phyloP scores from a whole-genome alignment of 495 filamentous ascomycete species.

The Mycothermus thermophilus region DNA sequence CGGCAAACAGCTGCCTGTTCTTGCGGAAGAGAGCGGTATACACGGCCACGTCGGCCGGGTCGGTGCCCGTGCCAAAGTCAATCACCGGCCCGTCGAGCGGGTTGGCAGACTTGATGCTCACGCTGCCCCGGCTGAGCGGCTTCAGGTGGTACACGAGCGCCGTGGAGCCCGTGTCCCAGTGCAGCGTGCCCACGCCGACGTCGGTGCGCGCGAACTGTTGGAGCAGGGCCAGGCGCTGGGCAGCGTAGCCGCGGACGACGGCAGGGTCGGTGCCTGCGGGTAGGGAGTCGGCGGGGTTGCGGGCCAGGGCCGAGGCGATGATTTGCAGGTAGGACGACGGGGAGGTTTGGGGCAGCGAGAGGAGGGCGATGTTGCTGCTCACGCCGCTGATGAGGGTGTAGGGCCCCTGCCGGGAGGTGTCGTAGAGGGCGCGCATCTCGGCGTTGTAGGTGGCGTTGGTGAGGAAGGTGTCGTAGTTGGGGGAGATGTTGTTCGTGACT shows the following conservation, averaged over 20 bases:
- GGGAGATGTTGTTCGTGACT: conserved; percentile 16
- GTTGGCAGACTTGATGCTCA: conserved; percentile 25
- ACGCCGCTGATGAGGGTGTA: conserved; percentile 20
- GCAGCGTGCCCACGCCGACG: conserved; percentile 14
- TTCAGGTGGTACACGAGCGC: conserved; percentile 24
- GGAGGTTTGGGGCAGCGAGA: conserved; percentile 23
- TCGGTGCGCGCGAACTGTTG: conserved; percentile 12
- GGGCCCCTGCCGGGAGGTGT: conserved; percentile 18
- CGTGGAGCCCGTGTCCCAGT: conserved; percentile 23
- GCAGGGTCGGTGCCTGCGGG: conserved; percentile 20
- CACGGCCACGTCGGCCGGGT: conserved; percentile 21
- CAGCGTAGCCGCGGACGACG: conserved; percentile 24
- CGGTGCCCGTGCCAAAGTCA: conserved; percentile 22
- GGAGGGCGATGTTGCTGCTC: conserved; percentile 21
- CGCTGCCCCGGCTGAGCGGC: conserved; percentile 29
- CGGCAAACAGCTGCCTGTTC: conserved; percentile 26
- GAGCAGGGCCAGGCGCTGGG: conserved; percentile 19
- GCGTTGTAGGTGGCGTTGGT: conserved; percentile 31
- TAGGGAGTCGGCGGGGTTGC: conserved; percentile 22
- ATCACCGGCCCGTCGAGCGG: conserved; percentile 21
- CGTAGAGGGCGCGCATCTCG: conserved; percentile 29
- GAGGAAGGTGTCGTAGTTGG: conserved; percentile 19
- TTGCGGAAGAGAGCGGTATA: conserved; percentile 21
- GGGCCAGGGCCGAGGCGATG: conserved; percentile 17
- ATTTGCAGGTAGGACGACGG: conserved; percentile 14